Evolutionary conservation across 768 basidiomycete species (phyloP), one percentile per base, ranked within the genome.

Genomic region (Termitomyces sp.): DNA sequence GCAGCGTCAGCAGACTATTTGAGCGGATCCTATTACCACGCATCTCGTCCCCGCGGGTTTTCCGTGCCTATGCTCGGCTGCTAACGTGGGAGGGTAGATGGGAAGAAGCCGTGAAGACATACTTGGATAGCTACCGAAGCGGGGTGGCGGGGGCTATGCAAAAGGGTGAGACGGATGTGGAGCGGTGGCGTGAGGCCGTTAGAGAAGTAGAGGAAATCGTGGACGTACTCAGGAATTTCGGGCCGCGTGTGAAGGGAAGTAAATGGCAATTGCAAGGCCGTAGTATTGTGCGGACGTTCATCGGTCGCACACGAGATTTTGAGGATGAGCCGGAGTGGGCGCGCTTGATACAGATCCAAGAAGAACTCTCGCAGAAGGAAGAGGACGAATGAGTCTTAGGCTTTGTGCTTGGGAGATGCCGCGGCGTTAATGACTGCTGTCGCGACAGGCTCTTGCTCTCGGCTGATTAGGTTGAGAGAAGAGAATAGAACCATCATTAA

Each of bases 261-360:
- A 89, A 87, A 64, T 98, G 97, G 97, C 84, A 80, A 72, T 82
- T 91, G 67, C 93, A 96, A 74, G 92, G 87, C 48, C 82, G 89
- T 57, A 95, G 93, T 63, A 80, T 98, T 60, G 83, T 98, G 61
- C 80, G 96, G 74, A 90, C 88, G 56, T 98, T 98, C 74, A 83
- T 92, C 75, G 96, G 91, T 7, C 80, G 92, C 62, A 93, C 92
- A 61, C 87, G 80, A 73, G 92, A 87, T 43, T 98, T 95, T 65
- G 91, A 89, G 72, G 95, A 95, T 56, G 92, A 97, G 71, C 82
- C 86, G 4, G 94, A 94, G 76, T 98, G 91, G 88, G 71, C 77
- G 32, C 77, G 79, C 63, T 76, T 98, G 69, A 78, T 79, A 67
- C 83, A 80, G 62, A 71, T 94, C 67, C 77, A 86, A 68, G 86